A percentile compares a stretch with the other conserved stretches of the same genome.
These are phyloP conservation scores for Talaromyces marneffei DNA, from an alignment of 2,329 filamentous ascomycete species.

Conservation along the genomic window DNA sequence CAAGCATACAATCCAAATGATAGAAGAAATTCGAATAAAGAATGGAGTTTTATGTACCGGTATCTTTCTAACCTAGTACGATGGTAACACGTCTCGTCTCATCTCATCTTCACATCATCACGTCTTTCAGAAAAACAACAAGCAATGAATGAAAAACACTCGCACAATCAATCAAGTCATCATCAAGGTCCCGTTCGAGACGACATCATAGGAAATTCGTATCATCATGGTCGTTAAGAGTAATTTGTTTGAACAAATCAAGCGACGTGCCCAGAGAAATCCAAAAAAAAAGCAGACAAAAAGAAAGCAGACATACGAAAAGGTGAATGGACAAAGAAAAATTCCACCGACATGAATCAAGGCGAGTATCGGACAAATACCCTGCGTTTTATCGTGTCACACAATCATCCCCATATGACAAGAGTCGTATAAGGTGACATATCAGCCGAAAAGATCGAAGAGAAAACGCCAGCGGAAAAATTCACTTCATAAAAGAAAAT, in stretches of 20 bases:
- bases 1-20: not conserved
- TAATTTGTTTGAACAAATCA: conserved; percentile 5
- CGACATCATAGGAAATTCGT: conserved; percentile 19
- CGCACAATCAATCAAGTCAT: conserved; percentile 4
- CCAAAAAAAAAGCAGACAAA: not conserved
- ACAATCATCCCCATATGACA: not conserved
- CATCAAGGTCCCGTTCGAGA: conserved; percentile 5
- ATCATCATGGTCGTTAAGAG: conserved; percentile 21
- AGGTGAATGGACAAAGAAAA: conserved; percentile 3
- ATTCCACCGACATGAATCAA: not conserved
- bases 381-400: conserved; percentile 1
- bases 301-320: conserved; percentile 2
- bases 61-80: conserved; percentile 4
- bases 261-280: not conserved
- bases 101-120: conserved; percentile 7
- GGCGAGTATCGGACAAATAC: not conserved
- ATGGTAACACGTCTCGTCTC: not conserved
- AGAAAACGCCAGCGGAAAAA: conserved; percentile 5
- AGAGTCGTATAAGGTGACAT: not conserved
- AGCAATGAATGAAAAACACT: not conserved
- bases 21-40: not conserved
- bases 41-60: conserved; percentile 11
- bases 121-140: not conserved
- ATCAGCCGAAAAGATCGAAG: not conserved
- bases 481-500: not conserved